Base-by-base conservation (phyloP, 495 filamentous ascomycete species). In the Aspergillus wentii region DNA sequence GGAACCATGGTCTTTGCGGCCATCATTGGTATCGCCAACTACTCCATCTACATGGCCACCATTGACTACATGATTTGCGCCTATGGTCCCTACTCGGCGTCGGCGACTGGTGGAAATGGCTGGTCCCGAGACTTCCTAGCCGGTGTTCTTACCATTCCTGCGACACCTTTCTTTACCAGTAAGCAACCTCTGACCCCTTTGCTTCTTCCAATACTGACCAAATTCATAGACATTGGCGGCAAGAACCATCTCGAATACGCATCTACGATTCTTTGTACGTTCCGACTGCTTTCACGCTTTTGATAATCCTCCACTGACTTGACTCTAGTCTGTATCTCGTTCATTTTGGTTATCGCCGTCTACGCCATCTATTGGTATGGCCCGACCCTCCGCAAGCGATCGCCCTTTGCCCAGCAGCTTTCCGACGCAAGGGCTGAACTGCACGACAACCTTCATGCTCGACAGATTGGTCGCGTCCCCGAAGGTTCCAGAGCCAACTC, bases 81-180 rank as follows among this genome's bases (percentile, higher is more conserved):
- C 16, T 86, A 86, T 41, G 82, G 82, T 1, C 79, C 79, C 0
- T 86, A 85, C 62, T 82, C 80, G 3, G 80, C 82, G 4, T 84
- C 80, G 5, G 82, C 82, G 0, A 86, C 82, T 6, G 82, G 82
- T 40, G 82, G 82, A 29, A 86, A 86, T 48, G 82, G 79, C 41
- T 84, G 73, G 74, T 68, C 86, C 33, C 75, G 87, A 46, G 87
- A 94, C 56, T 85, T 94, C 64, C 64, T 94, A 8, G 87, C 87
- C 37, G 87, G 87, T 68, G 72, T 87, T 6, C 67, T 87, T 20
- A 88, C 86, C 8, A 70, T 86, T 25, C 79, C 77, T 1, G 85
- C 86, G 0, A 85, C 79, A 0, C 86, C 84, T 4, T 88, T 83
- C 65, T 85, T 63, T 35, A 34, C 53, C 13, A 75, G 60, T 66